phyloP scores from a whole-genome alignment of 139 green algal genomes.

The Tetraselmis chui region DNA sequence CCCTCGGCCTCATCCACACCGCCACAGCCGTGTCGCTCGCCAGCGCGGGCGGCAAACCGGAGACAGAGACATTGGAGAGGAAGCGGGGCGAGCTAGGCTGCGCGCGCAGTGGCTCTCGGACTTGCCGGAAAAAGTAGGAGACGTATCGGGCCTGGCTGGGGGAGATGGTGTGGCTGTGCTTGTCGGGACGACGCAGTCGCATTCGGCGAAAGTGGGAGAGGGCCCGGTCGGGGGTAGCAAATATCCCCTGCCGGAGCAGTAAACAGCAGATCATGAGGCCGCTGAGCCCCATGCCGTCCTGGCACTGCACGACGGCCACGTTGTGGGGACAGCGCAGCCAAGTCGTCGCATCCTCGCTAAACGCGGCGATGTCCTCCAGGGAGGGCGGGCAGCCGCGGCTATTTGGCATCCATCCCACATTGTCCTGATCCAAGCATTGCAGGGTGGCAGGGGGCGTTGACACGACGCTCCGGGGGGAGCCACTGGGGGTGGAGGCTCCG shows the following conservation, averaged over 20 bases:
- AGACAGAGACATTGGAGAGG: not conserved
- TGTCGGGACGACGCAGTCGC: not conserved
- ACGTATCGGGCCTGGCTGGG: not conserved
- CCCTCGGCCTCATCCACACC: not conserved
- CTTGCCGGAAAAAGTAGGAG: not conserved
- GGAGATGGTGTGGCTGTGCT: not conserved
- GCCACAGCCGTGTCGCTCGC: not conserved
- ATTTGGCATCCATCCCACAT: no score
- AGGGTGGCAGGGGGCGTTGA: no score
- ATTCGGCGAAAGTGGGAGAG: not conserved
- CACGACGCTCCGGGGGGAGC: not conserved
- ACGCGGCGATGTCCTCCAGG: not conserved
- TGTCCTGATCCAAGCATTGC: no score
- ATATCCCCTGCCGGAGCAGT: not conserved
- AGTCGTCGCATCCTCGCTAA: not conserved
- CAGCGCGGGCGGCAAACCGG: not conserved
- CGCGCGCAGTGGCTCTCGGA: not conserved
- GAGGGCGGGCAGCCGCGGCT: not conserved
- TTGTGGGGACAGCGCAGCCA: not conserved
- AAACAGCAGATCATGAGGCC: not conserved
- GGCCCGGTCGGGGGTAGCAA: not conserved
- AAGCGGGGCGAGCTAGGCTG: not conserved
- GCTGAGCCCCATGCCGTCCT: not conserved
- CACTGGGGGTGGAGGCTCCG: not conserved
- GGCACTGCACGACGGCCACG: not conserved